phyloP scores from a whole-genome alignment of 192 early-diverging fungal genomes.

The Nowakowskiella sp. region DNA sequence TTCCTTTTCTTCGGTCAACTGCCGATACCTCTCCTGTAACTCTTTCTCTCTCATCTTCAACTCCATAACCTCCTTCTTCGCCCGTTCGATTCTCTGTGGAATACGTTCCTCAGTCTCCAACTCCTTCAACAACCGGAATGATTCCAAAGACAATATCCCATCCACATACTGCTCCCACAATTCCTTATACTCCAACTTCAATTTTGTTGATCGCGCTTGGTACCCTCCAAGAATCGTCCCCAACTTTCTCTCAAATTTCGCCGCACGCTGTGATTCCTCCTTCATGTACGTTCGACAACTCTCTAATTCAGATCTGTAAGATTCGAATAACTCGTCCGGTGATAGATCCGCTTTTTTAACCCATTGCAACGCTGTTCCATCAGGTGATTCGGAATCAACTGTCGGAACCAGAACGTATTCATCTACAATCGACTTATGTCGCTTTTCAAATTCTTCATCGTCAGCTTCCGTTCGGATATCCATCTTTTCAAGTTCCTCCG shows the following conservation, averaged over 20 bases:
- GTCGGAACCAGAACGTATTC: too few relatives aligned
- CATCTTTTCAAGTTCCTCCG: conserved; percentile 7
- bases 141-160: conserved; percentile 6
- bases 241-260: conserved; percentile 82
- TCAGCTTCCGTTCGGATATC: conserved; percentile 4
- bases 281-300: conserved; percentile 61
- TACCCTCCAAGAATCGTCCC: conserved; percentile 76
- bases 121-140: conserved; percentile 16
- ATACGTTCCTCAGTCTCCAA: conserved; percentile 29
- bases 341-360: neutral
- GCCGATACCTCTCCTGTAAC: conserved; percentile 61
- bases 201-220: conserved; percentile 54
- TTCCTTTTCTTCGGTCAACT: conserved; percentile 44
- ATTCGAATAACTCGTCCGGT: neutral
- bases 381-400: neutral
- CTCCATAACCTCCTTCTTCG: conserved; percentile 44
- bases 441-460: conserved; percentile 11
- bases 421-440: too few relatives aligned
- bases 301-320: conserved; percentile 27
- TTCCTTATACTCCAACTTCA: conserved; percentile 46
- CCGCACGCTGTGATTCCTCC: conserved; percentile 60
- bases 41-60: conserved; percentile 45
- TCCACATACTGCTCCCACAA: conserved; percentile 16
- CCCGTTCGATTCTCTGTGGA: conserved; percentile 39
- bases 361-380: neutral